Evolutionary conservation across 208 protist species (phyloP), one percentile per base, ranked within the genome.

Genomic region (Angomonas ambiguus): DNA sequence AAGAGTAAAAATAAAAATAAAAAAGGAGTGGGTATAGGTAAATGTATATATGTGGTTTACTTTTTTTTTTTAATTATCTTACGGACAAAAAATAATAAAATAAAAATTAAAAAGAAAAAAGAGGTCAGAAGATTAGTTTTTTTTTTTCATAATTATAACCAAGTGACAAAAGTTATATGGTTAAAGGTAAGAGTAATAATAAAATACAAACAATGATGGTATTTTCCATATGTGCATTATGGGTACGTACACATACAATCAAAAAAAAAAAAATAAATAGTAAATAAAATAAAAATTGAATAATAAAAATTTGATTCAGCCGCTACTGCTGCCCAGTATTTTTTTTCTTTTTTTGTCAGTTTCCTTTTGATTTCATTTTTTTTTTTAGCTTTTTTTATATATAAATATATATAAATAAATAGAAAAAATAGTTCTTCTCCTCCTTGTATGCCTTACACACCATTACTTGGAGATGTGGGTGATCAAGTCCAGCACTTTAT

Each of bases 401-500:
- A 58, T 59, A 48, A 55, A 68, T 65, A 65, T 5, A 63, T 49
- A 22, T 63, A n/a, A 60, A 69, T 16, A 71, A 45, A 2, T 53
- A 61, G 3, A 51, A 61, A 62, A 45, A 5, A 48, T 51, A 6
- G 42, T 22, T 51, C 11, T 16, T 33, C 13, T 0, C 30, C 56
- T 3, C 3, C 66, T 69, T 85, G 85, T 13, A 87, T 74, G 72
- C 85, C 84, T 13, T 79, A 62, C 35, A 48, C 58, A 0, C 70
- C 87, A 80, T 71, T 82, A 77, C 27, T 67, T 42, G 27, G 75
- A 77, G 67, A 91, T 96, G 77, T 88, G 84, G 53, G 65, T 53
- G 31, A 99, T 68, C 51, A 99, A 89, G 77, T 99, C 98, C 67
- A 99, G 83, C 22, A 99, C 96, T 65, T 98, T 93, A 91, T 97